Base-by-base conservation (phyloP, 768 basidiomycete genomes). In the Boletus sp. region DNA sequence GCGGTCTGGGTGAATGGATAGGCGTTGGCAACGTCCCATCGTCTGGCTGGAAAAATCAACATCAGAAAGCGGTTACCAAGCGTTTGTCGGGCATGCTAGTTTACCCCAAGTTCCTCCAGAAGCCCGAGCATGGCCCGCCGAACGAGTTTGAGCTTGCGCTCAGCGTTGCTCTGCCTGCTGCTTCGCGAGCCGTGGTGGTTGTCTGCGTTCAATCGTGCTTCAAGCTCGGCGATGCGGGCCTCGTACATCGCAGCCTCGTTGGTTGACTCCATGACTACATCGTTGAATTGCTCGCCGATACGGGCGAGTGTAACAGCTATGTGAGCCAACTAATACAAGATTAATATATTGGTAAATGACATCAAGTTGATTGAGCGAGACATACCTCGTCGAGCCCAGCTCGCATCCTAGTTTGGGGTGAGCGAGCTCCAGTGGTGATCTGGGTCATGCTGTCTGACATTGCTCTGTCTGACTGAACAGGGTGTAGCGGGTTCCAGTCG, bases 41-140 rank as follows among this genome's bases (percentile, higher is more conserved):
- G 1, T 67, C 65, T 4, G 65, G 58, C 68, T 70, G 50, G 20
- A 29, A 42, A 37, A 37, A n/a, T 14, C 15, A 3, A 12, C 10
- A 45, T 65, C 50, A 62, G 58, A 55, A 50, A 11, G n/a, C 36
- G 3, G 17, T 29, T 5, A 0, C 9, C 29, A 29, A 37, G 14
- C 12, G n/a, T 30, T 28, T 11, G 17, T 49, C 35, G 14, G 7
- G 20, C 24, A 12, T 24, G 50, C n/a, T 56, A 53, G 42, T 59
- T 64, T 63, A 77, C 70, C 66, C 77, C 75, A 45, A 73, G 70
- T 55, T 80, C 77, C 30, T 76, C 69, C 15, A 82, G 50, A 30
- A 83, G 66, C 56, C 77, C 74, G 39, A 70, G 63, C 52, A 82
- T 69, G 14, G 80, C 74, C 57, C 71, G 76, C 18, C 72, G 67